Evolutionary conservation across 257 asterid genomes (phyloP), one percentile per base, ranked within the genome.

Genomic region (Gentiana straminea): DNA sequence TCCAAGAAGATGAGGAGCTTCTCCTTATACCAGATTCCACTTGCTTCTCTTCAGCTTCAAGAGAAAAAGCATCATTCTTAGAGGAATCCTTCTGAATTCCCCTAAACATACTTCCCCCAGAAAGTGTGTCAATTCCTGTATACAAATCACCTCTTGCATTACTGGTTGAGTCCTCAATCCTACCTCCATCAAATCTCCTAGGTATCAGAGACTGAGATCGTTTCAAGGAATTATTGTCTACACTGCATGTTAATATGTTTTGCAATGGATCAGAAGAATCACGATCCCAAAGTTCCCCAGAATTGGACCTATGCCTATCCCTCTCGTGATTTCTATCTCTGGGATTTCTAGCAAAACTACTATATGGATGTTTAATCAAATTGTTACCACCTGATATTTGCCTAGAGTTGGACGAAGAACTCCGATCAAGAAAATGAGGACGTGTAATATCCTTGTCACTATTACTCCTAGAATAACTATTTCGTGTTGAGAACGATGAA

Each of bases 141-240:
- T 36, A 57, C 9, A 51, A 70, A 51, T 52, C 54, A 64, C 43
- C 13, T 35, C 39, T 59, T 41, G 51, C 35, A 61, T 71, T 65
- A 15, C 57, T 61, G 53, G 65, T 70, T 34, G 68, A 65, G 63
- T 79, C 84, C 64, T 72, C 81, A 4, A 64, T 58, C 57, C 61
- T 68, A 33, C 64, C 24, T 37, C 79, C 89, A 34, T 64, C 73
- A 68, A 69, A 61, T 68, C 78, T 79, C 66, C 85, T 66, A 48
- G 86, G 79, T 47, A 75, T 77, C 70, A 78, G 53, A 33, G 96
- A 74, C 49, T 79, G 89, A 54, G 92, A 81, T 61, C 79, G 91
- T 58, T 69, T 67, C 66, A 81, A 76, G 60, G 62, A 65, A 71
- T 57, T 67, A 56, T 72, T 79, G 38, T 76, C 88, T 24, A 55